Evolutionary conservation across 2,329 filamentous ascomycete species (phyloP).

Genomic region (Bipolaris bicolor): DNA sequence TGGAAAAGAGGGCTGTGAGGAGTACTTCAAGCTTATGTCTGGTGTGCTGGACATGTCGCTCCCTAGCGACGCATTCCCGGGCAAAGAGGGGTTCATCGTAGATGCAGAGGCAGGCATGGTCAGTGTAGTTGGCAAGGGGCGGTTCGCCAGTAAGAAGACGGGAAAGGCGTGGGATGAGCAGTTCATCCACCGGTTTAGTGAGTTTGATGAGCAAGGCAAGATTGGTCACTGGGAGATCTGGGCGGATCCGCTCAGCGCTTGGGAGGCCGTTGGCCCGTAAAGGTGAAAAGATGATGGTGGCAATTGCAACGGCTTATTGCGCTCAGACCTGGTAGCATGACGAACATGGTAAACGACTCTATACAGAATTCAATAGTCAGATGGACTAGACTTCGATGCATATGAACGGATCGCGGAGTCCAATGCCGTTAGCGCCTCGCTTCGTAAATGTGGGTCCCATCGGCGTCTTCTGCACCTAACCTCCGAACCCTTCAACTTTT

Average conservation of each 20-base stretch:
- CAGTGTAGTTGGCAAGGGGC: conserved; percentile 44
- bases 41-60: conserved; percentile 45
- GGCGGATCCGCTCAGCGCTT: conserved; percentile 53
- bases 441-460: conserved; percentile 7
- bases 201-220: conserved; percentile 47
- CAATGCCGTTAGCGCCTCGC: conserved; percentile 14
- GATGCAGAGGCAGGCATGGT: conserved; percentile 47
- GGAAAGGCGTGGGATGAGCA: conserved; percentile 51
- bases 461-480: conserved; percentile 7
- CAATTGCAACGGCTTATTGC: neutral
- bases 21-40: conserved; percentile 49
- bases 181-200: conserved; percentile 52
- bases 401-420: no score
- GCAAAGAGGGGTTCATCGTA: conserved; percentile 42
- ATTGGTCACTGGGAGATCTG: conserved; percentile 55
- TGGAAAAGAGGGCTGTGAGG: conserved; percentile 42
- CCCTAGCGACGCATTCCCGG: conserved; percentile 41
- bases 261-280: conserved; percentile 45
- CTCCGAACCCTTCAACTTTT: conserved; percentile 14
- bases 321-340: neutral
- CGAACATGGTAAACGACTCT: neutral
- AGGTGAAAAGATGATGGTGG: neutral
- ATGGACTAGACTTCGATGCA: no score
- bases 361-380: neutral
- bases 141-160: conserved; percentile 48